A percentile compares a stretch with the other conserved stretches of the same genome.
These are phyloP conservation scores for Areca catechu DNA, from an alignment of 176 grass and related monocot species.

Conservation along the genomic window DNA sequence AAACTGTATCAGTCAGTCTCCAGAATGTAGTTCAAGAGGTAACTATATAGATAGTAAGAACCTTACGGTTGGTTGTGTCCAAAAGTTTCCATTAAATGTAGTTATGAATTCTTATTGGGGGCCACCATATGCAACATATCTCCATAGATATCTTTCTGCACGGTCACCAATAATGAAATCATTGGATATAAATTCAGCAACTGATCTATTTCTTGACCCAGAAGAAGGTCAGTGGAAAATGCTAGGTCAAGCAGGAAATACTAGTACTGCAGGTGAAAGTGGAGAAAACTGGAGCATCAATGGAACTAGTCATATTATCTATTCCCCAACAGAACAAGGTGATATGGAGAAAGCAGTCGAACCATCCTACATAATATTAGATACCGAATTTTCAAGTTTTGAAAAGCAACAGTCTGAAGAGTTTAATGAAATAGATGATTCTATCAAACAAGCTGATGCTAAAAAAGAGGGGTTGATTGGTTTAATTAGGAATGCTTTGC, in stretches of 20 bases:
- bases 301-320: slow-evolving; percentile 13
- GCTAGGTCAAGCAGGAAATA: slow-evolving; percentile 36
- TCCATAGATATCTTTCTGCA: slow-evolving; percentile 44
- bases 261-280: slow-evolving; percentile 17
- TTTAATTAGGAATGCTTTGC: slow-evolving; percentile 53
- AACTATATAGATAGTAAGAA: slow-evolving; percentile 30
- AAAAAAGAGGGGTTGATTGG: slow-evolving; percentile 33
- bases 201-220: slow-evolving; percentile 83
- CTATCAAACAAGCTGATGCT: slow-evolving; percentile 25
- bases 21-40: slow-evolving; percentile 17
- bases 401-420: slow-evolving; percentile 23
- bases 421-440: slow-evolving; percentile 15
- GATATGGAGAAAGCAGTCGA: slow-evolving; percentile 31
- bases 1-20: slow-evolving; percentile 20
- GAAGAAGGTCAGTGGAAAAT: slow-evolving; percentile 95
- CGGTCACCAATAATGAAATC: slow-evolving; percentile 34
- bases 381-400: slow-evolving; percentile 13
- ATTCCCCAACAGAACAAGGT: slow-evolving; percentile 18
- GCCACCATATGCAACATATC: slow-evolving; percentile 46
- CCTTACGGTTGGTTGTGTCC: slow-evolving; percentile 16
- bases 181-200: slow-evolving; percentile 37
- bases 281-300: slow-evolving; percentile 7
- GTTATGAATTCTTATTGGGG: slow-evolving; percentile 47
- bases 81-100: slow-evolving; percentile 34
- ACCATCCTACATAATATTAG: slow-evolving; percentile 40